Percentiles rank a stretch among this genome's conserved stretches.
Evolutionary conservation across 768 basidiomycete species (phyloP).

Genomic region (Leucosporidium scottii): DNA sequence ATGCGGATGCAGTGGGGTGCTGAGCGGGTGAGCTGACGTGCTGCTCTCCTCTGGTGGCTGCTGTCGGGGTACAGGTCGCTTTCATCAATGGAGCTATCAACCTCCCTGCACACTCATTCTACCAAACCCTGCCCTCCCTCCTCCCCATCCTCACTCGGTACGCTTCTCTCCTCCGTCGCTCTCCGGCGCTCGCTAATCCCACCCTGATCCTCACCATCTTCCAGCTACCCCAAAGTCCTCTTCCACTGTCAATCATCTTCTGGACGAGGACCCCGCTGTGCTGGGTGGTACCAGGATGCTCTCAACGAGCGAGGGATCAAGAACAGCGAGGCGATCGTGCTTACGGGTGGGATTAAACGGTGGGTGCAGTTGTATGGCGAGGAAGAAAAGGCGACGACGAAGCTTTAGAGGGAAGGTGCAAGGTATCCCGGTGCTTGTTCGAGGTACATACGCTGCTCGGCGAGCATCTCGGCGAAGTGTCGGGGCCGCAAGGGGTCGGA

Average conservation of each 20-base stretch:
- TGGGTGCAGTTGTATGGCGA: constrained; percentile 29
- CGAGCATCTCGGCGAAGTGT: too few species aligned
- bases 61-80: constrained; percentile 2
- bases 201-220: background rate
- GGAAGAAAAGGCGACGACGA: constrained; percentile 19
- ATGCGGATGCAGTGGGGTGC: background rate
- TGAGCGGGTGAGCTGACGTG: too few species aligned
- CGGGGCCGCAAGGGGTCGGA: too few species aligned
- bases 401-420: background rate
- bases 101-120: constrained; percentile 49
- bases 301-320: constrained; percentile 10
- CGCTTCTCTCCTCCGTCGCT: background rate
- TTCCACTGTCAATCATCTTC: constrained; percentile 35
- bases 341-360: constrained; percentile 36
- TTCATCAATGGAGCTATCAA: constrained; percentile 45
- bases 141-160: constrained; percentile 39
- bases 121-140: constrained; percentile 42
- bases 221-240: constrained; percentile 24
- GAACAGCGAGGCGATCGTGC: constrained; percentile 17
- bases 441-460: too few species aligned
- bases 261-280: constrained; percentile 34
- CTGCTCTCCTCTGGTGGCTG: background rate
- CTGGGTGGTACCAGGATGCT: constrained; percentile 35
- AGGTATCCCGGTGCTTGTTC: too few species aligned
- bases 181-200: too few species aligned